Conservation (phyloP, 1,139 yeast species). For the Debaryomyces udenii region DNA sequence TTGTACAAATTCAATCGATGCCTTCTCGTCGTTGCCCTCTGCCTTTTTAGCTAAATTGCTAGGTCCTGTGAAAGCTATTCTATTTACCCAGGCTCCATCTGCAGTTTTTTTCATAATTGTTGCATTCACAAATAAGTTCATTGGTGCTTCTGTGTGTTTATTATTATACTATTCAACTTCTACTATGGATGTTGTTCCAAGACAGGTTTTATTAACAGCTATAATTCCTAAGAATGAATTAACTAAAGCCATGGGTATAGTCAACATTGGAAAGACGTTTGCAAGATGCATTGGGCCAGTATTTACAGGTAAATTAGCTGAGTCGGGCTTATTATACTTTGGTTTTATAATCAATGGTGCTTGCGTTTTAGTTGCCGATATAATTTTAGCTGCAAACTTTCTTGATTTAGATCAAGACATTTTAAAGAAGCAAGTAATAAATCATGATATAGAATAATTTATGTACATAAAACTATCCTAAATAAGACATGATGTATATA, state of each 20-base stretch:
- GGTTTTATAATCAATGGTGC: slow-evolving; percentile 69
- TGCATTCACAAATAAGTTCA: slow-evolving; percentile 27
- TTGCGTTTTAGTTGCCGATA: slow-evolving; percentile 51
- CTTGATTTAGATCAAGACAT: slow-evolving; percentile 42
- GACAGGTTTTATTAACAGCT: slow-evolving; percentile 76
- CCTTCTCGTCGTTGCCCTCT: slow-evolving; percentile 68
- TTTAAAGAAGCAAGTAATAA: slow-evolving; percentile 9
- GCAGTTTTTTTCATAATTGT: slow-evolving; percentile 56
- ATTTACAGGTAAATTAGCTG: slow-evolving; percentile 75
- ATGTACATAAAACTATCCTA: background rate
- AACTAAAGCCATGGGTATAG: slow-evolving; percentile 80
- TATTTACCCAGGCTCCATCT: slow-evolving; percentile 79
- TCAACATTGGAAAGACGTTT: slow-evolving; percentile 81
- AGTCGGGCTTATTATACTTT: slow-evolving; percentile 46
- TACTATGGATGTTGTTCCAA: slow-evolving; percentile 89
- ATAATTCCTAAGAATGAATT: slow-evolving; percentile 65
- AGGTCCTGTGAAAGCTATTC: slow-evolving; percentile 81
- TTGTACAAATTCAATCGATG: slow-evolving; percentile 58
- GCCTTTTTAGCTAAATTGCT: slow-evolving; percentile 65
- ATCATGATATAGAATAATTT: slow-evolving; percentile 4
- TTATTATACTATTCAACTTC: slow-evolving; percentile 57
- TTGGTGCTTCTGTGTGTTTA: slow-evolving; percentile 53
- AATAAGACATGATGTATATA: background rate
- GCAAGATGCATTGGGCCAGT: slow-evolving; percentile 83
- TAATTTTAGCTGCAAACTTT: slow-evolving; percentile 44